Base-by-base conservation (phyloP, 2,329 filamentous ascomycete species). In the Talaromyces islandicus region DNA sequence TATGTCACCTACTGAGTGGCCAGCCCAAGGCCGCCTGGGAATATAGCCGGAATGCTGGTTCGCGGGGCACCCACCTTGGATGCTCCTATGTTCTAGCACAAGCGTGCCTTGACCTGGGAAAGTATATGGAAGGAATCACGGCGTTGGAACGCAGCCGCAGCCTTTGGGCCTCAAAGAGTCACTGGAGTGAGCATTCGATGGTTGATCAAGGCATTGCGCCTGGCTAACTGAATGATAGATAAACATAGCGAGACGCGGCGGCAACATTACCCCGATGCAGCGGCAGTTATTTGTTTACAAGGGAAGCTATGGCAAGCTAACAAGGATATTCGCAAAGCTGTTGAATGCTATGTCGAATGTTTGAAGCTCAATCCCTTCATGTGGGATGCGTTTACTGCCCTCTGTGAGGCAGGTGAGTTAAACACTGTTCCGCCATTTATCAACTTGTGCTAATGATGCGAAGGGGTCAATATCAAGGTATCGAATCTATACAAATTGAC, bases 81-180 rank as follows among this genome's bases (percentile, higher is more conserved):
- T 97, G 93, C 75, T 86, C 90, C 19, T 97, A 93, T 77, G 83
- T 97, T 52, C 96, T 92, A 78, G 93, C 93, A 57, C 92, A 96
- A 71, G 86, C 92, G 43, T 97, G 91, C 70, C 77, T 97, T 62
- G 85, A 85, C 51, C 78, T 97, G 60, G 91, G 90, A 62, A 86
- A 86, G 64, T 88, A 88, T 72, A 86, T 88, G 62, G 91, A 96
- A 67, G 94, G 94, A 27, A 88, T 93, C 58, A 81, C 84, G 11
- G 91, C 91, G 6, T 77, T 99, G 69, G 94, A 99, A 68, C 92
- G 91, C 72, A 86, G 89, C 53, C 88, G 86, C 71, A 78, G 80
- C n/a, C 76, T 87, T 24, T 97, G 94, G 92, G 77, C 80, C 52
- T 85, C 85, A 57, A 89, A 87, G 69, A 91, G 86, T 67, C 86